A percentile compares a stretch with the other conserved stretches of the same genome.
Evolutionary conservation across 1,284 basidiomycete species (phyloP).

Genomic region (Neotropicomus parvogracilis): DNA sequence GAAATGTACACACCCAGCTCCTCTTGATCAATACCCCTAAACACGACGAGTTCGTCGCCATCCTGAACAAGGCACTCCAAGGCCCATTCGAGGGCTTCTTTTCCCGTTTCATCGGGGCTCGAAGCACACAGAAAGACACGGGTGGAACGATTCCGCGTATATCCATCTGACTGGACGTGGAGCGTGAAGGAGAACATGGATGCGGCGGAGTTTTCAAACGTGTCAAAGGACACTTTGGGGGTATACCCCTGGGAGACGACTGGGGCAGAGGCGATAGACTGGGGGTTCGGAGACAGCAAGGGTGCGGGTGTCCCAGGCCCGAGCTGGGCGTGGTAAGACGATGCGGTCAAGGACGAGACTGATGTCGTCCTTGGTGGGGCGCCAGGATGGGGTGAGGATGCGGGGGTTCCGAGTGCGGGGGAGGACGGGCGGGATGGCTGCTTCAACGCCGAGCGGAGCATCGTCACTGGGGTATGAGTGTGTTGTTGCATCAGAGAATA

Average conservation of each 20-base stretch:
- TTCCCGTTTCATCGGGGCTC: constrained; percentile 84
- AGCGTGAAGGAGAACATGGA: constrained; percentile 73
- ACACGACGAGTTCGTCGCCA: constrained; percentile 91
- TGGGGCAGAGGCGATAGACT: constrained; percentile 16
- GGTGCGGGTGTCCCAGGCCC: constrained; percentile 13
- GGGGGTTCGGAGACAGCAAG: constrained; percentile 22
- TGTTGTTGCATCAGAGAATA: constrained; percentile 10
- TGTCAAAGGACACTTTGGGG: constrained; percentile 87
- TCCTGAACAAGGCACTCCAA: constrained; percentile 87
- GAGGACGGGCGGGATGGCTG: constrained; percentile 34
- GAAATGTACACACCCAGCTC: constrained; percentile 57
- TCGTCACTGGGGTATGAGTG: constrained; percentile 14
- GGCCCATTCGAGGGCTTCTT: constrained; percentile 85
- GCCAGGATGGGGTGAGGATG: constrained; percentile 18
- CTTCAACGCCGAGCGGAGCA: constrained; percentile 52
- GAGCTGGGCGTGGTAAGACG: constrained; percentile 16
- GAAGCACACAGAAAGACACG: constrained; percentile 90
- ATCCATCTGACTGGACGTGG: constrained; percentile 82
- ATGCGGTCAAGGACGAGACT: constrained; percentile 19
- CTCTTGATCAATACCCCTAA: constrained; percentile 85
- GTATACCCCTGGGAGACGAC: constrained; percentile 56
- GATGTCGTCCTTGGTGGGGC: constrained; percentile 20
- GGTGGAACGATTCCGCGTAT: constrained; percentile 74
- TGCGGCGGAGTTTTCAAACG: constrained; percentile 71
- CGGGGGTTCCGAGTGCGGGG: constrained; percentile 22